These are phyloP conservation scores for Datisca glomerata DNA, from an alignment of 306 rosid genomes.

Conservation along the genomic window DNA sequence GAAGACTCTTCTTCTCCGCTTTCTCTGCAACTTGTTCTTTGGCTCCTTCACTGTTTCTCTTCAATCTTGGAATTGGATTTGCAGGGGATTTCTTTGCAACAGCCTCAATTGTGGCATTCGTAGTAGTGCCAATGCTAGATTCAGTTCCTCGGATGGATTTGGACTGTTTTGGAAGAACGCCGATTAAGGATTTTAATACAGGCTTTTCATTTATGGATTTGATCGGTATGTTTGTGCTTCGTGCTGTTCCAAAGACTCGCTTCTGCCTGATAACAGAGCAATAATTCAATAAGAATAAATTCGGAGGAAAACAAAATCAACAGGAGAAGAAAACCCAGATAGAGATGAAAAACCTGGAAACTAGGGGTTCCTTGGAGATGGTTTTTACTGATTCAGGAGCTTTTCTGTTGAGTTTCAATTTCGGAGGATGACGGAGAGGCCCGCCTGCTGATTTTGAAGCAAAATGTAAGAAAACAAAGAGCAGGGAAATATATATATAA, in stretches of 20 bases:
- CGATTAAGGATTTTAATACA: conserved; percentile 1
- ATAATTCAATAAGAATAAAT: conserved; percentile 1
- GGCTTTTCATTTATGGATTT: conserved; percentile 8
- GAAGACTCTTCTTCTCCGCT: background rate
- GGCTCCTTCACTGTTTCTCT: conserved; percentile 8
- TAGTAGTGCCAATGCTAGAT: background rate
- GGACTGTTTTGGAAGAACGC: conserved; percentile 2
- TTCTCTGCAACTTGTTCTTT: background rate
- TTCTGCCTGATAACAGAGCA: conserved; percentile 6
- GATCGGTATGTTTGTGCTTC: conserved; percentile 7
- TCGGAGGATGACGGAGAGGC: background rate
- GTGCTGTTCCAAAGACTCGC: conserved; percentile 15
- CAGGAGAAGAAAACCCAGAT: background rate
- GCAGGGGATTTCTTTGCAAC: conserved; percentile 1
- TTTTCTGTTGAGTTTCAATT: conserved; percentile 8
- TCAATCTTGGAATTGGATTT: conserved; percentile 3
- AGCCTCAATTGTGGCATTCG: background rate
- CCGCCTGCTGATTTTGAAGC: conserved; percentile 6
- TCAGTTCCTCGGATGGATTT: conserved; percentile 7
- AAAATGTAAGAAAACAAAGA: background rate
- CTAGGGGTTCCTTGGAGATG: background rate
- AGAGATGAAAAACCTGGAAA: conserved; percentile 4
- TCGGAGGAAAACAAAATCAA: background rate
- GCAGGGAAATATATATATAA: too few species aligned
- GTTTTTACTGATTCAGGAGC: background rate